Evolutionary conservation across 1,139 yeast species (phyloP).

Genomic region (Candida sanyaensis): DNA sequence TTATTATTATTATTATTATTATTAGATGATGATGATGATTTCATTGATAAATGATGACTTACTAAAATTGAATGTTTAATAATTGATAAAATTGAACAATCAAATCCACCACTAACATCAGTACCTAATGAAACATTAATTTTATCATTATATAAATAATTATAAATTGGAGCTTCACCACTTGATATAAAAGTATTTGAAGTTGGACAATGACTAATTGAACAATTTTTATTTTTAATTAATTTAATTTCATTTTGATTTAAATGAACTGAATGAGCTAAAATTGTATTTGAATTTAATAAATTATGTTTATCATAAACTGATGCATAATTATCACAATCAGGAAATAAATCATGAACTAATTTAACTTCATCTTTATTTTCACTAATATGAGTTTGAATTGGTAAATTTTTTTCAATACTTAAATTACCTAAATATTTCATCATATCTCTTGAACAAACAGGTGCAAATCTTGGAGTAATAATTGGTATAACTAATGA

Average conservation of each 20-base stretch:
- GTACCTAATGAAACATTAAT: slow-evolving; percentile 87
- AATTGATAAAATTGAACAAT: slow-evolving; percentile 73
- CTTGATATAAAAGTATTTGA: slow-evolving; percentile 87
- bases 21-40: slow-evolving; percentile 17
- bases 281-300: slow-evolving; percentile 63
- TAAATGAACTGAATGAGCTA: slow-evolving; percentile 90
- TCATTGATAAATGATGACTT: slow-evolving; percentile 82
- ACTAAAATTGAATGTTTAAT: slow-evolving; percentile 82
- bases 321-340: slow-evolving; percentile 65
- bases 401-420: slow-evolving; percentile 51
- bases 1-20: slow-evolving; percentile 32
- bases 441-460: slow-evolving; percentile 69
- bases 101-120: slow-evolving; percentile 90
- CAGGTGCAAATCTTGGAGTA: slow-evolving; percentile 95
- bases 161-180: slow-evolving; percentile 81
- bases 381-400: slow-evolving; percentile 91
- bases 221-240: slow-evolving; percentile 56
- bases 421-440: slow-evolving; percentile 65
- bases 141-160: slow-evolving; percentile 63
- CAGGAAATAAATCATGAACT: slow-evolving; percentile 77
- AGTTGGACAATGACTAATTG: slow-evolving; percentile 92
- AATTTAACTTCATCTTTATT: slow-evolving; percentile 72
- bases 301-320: slow-evolving; percentile 71
- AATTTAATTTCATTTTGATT: slow-evolving; percentile 61
- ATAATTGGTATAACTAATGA: slow-evolving; percentile 66